A percentile compares a stretch with the other conserved stretches of the same genome.
These are phyloP conservation scores for Talaromyces proteolyticus DNA, from an alignment of 495 filamentous ascomycete species.

Conservation along the genomic window DNA sequence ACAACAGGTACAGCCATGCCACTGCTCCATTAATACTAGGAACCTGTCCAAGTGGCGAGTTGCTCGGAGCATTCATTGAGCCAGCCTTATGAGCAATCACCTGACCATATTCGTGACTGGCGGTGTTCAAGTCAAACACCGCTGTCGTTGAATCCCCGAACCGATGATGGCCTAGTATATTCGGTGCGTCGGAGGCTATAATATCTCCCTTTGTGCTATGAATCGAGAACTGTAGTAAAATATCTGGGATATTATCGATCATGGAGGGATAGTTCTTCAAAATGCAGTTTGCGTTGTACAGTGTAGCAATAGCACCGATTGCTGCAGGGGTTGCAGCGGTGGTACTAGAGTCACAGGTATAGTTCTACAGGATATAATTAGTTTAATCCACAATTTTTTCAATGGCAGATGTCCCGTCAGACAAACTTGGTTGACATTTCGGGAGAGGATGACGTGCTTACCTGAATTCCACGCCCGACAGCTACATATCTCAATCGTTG, in stretches of 20 bases:
- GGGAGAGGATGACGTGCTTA: conserved; percentile 13
- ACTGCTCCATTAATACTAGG: conserved; percentile 53
- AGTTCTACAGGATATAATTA: conserved; percentile 56
- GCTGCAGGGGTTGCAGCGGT: conserved; percentile 50
- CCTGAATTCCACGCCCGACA: conserved; percentile 73
- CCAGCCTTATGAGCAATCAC: conserved; percentile 53
- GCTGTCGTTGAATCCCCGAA: conserved; percentile 59
- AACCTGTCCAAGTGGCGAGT: not conserved
- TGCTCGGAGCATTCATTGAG: conserved; percentile 48
- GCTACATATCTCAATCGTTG: conserved; percentile 65
- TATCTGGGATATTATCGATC: conserved; percentile 93
- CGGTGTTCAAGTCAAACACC: conserved; percentile 71
- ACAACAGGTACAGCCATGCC: conserved; percentile 38
- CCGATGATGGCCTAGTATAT: conserved; percentile 75
- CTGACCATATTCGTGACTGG: conserved; percentile 49
- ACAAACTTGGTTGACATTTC: too few species aligned
- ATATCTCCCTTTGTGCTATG: conserved; percentile 11
- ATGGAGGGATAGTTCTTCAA: conserved; percentile 96
- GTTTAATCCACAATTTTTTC: not conserved
- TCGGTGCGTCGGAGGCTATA: conserved; percentile 26
- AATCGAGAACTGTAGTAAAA: conserved; percentile 37
- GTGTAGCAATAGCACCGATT: conserved; percentile 73
- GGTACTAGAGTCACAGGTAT: conserved; percentile 65
- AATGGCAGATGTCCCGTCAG: too few species aligned
- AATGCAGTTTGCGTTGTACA: conserved; percentile 88